Evolutionary conservation across 2,329 filamentous ascomycete species (phyloP), one percentile per base, ranked within the genome.

Genomic region (Periglandula ipomoeae): DNA sequence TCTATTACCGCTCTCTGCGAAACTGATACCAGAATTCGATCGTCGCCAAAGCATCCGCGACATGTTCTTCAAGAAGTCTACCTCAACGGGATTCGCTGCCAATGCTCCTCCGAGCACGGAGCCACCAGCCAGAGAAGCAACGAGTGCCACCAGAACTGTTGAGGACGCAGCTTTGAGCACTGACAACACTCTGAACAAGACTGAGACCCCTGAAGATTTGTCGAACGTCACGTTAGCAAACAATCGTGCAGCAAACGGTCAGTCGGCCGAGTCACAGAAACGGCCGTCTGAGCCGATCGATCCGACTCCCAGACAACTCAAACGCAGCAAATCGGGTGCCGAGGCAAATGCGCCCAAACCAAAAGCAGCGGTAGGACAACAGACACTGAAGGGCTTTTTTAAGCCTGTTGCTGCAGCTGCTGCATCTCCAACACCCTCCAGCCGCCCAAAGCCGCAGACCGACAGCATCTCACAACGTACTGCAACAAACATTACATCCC

Each of bases 11-110:
- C 73, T 86, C 48, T 97, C 90, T 20, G 90, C 85, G 1, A 89
- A 82, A 61, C 74, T 94, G 9, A 85, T 96, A 49, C 85, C 89
- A 1, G 90, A 96, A 58, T 97, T 97, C 57, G 81, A 90, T 60
- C 83, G 84, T 51, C 81, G 93, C 19, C 79, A 81, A 55, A 95
- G 74, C 61, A 96, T 98, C 60, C 87, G 85, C 57, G 89, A 95
- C 60, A 97, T 98, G 93, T 96, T 97, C 62, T 47, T 49, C 34
- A 73, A 73, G 51, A 61, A 73, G 50, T 41, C 19, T 22, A 15
- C 27, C 11, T 24, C 37, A 19, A n/a, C 20, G 1, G 43, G 22
- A 8, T 3, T 34, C 38, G 20, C 23, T 11, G 27, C 26, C 7
- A 27, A 27, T 30, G 37, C 3, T 24, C 17, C 43, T 8, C 20